Base-by-base conservation (phyloP, 2,329 filamentous ascomycete genomes). In the Aspergillus cejpii region DNA sequence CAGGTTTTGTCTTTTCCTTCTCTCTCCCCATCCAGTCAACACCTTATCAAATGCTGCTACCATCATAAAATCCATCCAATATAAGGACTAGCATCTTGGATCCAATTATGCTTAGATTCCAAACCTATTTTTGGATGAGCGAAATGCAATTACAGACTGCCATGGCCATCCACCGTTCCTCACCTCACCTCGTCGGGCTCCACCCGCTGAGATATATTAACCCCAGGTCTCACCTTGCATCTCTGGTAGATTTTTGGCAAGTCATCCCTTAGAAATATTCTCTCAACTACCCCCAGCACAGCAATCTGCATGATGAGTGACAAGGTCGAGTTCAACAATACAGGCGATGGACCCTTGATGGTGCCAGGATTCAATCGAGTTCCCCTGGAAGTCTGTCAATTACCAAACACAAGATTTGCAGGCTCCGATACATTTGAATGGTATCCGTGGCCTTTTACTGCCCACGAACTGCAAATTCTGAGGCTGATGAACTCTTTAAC, bases 391-490 rank as follows among this genome's bases (percentile, higher is more conserved):
- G n/a, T 15, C 28, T 11, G 0, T 11, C 3, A 8, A 19, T 17
- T 6, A 17, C 17, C 31, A 34, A 0, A 19, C 10, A 6, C 4
- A 17, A 2, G 2, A 1, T 34, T 34, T 19, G 5, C 11, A 19
- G 31, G 31, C 31, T 17, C 10, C 17, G 15, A 34, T 19, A 2
- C 3, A 15, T 33, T 14, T 15, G 12, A 11, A 11, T 38, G 41
- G 41, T 15, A 5, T 8, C 34, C 12, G 20, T 39, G n/a, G 19
- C 14, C 41, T 43, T 39, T 49, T 6, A 49, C 46, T 1, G 36
- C n/a, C n/a, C 37, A 38, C 20, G 46, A 49, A 39, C 36, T 49
- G 23, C 36, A 28, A 17, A 49, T 45, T 14, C 27, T 49, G 21
- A 14, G 21, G 21, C n/a, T 46, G 2, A 49, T 49, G 10, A 45